These are phyloP conservation scores for Talaromyces thailandensis DNA, from an alignment of 495 filamentous ascomycete species.

Conservation along the genomic window DNA sequence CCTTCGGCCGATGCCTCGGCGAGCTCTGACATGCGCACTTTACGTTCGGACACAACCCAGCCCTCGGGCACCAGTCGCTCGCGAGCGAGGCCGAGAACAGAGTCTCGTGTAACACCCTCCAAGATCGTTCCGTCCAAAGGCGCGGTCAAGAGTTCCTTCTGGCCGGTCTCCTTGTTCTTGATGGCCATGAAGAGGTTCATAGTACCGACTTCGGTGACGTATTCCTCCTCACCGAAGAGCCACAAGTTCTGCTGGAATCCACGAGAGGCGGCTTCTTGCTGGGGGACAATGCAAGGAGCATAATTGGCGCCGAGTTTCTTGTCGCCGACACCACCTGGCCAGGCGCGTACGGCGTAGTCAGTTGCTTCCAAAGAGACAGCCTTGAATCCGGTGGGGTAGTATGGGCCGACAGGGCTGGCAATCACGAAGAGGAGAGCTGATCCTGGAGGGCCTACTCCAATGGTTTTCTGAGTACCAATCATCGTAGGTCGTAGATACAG, in stretches of 20 bases:
- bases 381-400: constrained; percentile 97
- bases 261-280: constrained; percentile 76
- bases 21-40: constrained; percentile 80
- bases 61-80: constrained; percentile 78
- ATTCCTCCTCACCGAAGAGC: constrained; percentile 92
- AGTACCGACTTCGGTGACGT: constrained; percentile 90
- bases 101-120: constrained; percentile 87
- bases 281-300: constrained; percentile 89
- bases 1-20: constrained; percentile 74
- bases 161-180: constrained; percentile 69
- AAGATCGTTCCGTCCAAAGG: constrained; percentile 96
- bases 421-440: constrained; percentile 89
- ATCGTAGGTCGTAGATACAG: constrained; percentile 92
- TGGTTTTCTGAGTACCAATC: constrained; percentile 90
- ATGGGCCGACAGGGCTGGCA: constrained; percentile 92
- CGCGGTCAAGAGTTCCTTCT: constrained; percentile 84
- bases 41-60: constrained; percentile 80
- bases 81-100: constrained; percentile 69
- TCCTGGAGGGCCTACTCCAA: constrained; percentile 85
- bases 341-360: constrained; percentile 89
- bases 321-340: constrained; percentile 94
- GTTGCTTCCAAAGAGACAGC: constrained; percentile 90
- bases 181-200: constrained; percentile 95
- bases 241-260: constrained; percentile 98
- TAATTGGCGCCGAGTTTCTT: constrained; percentile 99